Conservation (phyloP, 306 rosid genomes). For the Sicyos edulis region DNA sequence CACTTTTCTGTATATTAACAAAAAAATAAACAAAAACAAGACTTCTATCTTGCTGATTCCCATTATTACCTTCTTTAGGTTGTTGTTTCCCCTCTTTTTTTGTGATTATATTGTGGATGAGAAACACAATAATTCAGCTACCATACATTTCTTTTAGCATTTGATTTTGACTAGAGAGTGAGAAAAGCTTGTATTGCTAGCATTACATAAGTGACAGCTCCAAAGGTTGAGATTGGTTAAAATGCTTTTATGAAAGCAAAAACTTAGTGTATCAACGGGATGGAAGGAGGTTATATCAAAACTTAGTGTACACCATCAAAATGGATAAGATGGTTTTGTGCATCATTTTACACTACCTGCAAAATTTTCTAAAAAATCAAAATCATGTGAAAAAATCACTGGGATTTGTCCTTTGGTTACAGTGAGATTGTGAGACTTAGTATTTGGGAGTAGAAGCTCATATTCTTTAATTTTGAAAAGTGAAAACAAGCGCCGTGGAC, state of each 20-base stretch:
- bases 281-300: neutral
- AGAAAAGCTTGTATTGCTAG: neutral
- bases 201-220: too few relatives aligned
- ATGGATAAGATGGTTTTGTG: neutral
- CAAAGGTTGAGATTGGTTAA: too few relatives aligned
- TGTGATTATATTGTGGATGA: neutral
- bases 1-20: neutral
- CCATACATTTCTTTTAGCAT: neutral
- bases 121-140: neutral
- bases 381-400: neutral
- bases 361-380: neutral
- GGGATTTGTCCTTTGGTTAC: neutral
- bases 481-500: neutral
- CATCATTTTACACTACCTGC: conserved; percentile 2
- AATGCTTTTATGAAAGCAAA: too few relatives aligned
- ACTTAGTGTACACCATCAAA: neutral
- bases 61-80: neutral
- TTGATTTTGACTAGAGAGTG: neutral
- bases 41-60: conserved; percentile 4
- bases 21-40: neutral
- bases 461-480: neutral
- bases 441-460: neutral
- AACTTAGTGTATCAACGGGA: neutral
- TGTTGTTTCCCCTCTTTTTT: neutral
- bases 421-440: neutral